Conservation (phyloP, 2,329 filamentous ascomycete genomes). For the Aspergillus oerlinghausenensis region DNA sequence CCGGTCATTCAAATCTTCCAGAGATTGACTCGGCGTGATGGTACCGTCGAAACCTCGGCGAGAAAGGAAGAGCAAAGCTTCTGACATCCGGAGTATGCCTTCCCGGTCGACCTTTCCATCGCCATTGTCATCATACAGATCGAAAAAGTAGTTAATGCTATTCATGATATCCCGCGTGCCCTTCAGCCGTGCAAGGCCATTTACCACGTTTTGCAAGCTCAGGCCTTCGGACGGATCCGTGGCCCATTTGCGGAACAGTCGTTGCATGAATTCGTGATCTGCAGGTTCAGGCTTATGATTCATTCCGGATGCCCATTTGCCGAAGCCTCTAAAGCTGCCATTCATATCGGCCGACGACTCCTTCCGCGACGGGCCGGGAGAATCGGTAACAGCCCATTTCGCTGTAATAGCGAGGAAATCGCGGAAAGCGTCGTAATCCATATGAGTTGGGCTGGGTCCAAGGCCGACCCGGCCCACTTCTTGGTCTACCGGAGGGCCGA, state of each 20-base stretch:
- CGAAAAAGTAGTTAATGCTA: constrained; percentile 95
- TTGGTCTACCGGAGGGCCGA: constrained; percentile 51
- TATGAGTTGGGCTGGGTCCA: constrained; percentile 81
- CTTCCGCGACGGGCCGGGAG: constrained; percentile 58
- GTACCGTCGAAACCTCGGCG: constrained; percentile 77
- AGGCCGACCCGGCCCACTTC: constrained; percentile 85
- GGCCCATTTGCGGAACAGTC: constrained; percentile 87
- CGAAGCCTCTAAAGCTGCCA: constrained; percentile 51
- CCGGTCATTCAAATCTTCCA: constrained; percentile 47
- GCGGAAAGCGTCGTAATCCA: constrained; percentile 96
- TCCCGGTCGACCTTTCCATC: constrained; percentile 92
- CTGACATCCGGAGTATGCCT: constrained; percentile 89
- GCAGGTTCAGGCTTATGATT: constrained; percentile 64
- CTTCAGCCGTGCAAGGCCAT: constrained; percentile 84
- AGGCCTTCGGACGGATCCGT: constrained; percentile 70
- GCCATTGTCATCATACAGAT: constrained; percentile 88
- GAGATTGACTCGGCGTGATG: constrained; percentile 61
- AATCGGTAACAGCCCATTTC: constrained; percentile 90
- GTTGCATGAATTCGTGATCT: constrained; percentile 89
- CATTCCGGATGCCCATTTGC: constrained; percentile 50
- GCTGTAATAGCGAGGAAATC: constrained; percentile 87
- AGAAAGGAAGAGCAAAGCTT: constrained; percentile 88
- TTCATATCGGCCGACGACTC: constrained; percentile 48
- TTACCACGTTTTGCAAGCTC: constrained; percentile 86
- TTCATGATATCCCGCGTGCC: constrained; percentile 95